Evolutionary conservation across 169 alveolate species (phyloP).

Genomic region (Fabrea salina): DNA sequence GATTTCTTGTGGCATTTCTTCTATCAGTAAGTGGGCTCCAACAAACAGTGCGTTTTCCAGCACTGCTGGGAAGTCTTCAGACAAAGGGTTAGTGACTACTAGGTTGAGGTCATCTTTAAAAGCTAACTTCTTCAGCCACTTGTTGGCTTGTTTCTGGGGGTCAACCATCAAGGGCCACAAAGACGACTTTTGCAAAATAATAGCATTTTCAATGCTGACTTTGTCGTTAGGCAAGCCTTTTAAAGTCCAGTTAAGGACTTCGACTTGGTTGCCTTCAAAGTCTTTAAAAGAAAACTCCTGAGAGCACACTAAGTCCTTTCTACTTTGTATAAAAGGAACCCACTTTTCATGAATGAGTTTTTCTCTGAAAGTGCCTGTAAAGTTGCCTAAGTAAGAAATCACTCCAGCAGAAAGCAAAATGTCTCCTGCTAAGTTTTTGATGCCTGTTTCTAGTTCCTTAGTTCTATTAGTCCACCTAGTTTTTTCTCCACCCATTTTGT

Average conservation of each 20-base stretch:
- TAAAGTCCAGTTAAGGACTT: conserved; percentile 20
- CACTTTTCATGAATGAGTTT: conserved; percentile 26
- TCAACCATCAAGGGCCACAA: conserved; percentile 88
- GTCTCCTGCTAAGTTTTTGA: conserved; percentile 77
- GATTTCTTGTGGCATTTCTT: conserved; percentile 79
- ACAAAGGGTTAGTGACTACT: background rate
- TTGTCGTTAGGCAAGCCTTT: conserved; percentile 49
- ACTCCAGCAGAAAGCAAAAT: conserved; percentile 77
- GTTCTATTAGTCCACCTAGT: conserved; percentile 83
- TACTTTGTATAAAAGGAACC: background rate
- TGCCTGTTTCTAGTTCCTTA: conserved; percentile 36
- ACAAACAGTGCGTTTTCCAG: conserved; percentile 71
- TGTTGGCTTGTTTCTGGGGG: conserved; percentile 81
- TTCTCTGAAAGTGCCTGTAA: conserved; percentile 59
- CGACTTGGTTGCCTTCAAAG: conserved; percentile 7
- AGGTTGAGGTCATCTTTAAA: conserved; percentile 14
- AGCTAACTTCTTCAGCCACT: conserved; percentile 67
- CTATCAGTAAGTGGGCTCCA: conserved; percentile 76
- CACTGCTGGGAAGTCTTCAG: conserved; percentile 65
- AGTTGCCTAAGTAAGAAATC: conserved; percentile 81
- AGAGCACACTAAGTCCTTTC: background rate
- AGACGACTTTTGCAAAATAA: conserved; percentile 71
- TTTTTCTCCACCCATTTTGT: conserved; percentile 84
- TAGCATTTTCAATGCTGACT: conserved; percentile 85
- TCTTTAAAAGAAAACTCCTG: background rate